Conservation (phyloP, 345 rosid species). For the Clausena lansium region DNA sequence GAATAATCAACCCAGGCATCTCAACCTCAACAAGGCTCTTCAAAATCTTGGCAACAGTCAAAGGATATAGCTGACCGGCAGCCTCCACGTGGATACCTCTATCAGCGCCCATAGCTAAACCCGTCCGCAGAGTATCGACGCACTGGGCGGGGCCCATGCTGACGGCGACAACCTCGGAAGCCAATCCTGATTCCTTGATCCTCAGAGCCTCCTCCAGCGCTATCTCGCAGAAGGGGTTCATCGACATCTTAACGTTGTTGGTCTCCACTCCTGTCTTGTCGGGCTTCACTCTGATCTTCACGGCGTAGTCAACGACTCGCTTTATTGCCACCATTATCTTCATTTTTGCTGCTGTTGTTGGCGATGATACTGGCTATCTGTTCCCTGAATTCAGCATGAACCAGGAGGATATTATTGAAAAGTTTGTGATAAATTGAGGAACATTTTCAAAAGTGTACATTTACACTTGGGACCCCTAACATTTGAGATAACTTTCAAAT, state of each 20-base stretch:
- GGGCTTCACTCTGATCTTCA: slow-evolving; percentile 91
- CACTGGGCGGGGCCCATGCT: slow-evolving; percentile 71
- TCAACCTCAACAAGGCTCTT: slow-evolving; percentile 68
- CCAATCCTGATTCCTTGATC: slow-evolving; percentile 80
- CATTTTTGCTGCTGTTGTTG: slow-evolving; percentile 32
- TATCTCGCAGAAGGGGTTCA: slow-evolving; percentile 97
- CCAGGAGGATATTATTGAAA: too few relatives aligned
- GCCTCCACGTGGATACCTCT: slow-evolving; percentile 77
- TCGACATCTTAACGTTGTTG: slow-evolving; percentile 92
- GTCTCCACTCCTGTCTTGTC: slow-evolving; percentile 96
- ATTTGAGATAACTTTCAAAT: too few relatives aligned
- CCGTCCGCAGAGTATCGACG: slow-evolving; percentile 83
- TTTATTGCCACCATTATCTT: slow-evolving; percentile 90
- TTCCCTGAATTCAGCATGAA: background rate
- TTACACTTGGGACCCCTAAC: too few relatives aligned
- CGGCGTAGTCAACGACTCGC: slow-evolving; percentile 91
- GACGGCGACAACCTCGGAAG: slow-evolving; percentile 80
- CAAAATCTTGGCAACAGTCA: slow-evolving; percentile 76
- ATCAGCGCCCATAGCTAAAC: slow-evolving; percentile 98
- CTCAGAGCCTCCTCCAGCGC: slow-evolving; percentile 88
- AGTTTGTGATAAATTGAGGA: too few relatives aligned
- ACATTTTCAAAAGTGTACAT: too few relatives aligned
- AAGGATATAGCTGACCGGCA: slow-evolving; percentile 45
- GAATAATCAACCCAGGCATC: slow-evolving; percentile 75
- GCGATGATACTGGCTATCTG: background rate